A percentile compares a stretch with the other conserved stretches of the same genome.
Evolutionary conservation across 192 early-diverging fungal genomes (phyloP).

Genomic region (Pecoramyces ruminantium): DNA sequence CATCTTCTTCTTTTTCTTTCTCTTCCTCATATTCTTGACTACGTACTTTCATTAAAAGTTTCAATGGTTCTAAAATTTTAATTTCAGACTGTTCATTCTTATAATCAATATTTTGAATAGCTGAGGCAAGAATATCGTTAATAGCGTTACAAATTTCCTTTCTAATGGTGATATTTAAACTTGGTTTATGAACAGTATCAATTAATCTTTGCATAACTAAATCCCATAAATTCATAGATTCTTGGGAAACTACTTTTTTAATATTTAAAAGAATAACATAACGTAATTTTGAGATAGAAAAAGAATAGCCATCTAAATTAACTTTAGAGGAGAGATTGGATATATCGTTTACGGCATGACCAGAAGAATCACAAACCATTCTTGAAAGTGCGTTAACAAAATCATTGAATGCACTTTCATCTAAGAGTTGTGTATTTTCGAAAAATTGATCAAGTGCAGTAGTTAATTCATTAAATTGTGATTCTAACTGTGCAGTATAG

Average conservation of each 20-base stretch:
- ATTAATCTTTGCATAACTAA: constrained; percentile 12
- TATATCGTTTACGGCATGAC: constrained; percentile 22
- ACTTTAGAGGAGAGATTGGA: not conserved
- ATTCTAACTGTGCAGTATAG: not conserved
- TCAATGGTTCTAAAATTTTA: constrained; percentile 43
- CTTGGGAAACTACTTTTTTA: not conserved
- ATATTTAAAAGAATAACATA: not conserved
- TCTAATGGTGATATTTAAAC: constrained; percentile 40
- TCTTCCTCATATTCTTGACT: constrained; percentile 13
- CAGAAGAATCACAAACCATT: constrained; percentile 45
- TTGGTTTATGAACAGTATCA: constrained; percentile 44
- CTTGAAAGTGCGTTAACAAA: constrained; percentile 1
- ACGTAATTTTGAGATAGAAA: not conserved
- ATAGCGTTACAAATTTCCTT: constrained; percentile 60
- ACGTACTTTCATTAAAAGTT: constrained; percentile 43
- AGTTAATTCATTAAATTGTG: not conserved
- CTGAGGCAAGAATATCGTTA: constrained; percentile 53
- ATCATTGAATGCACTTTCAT: not conserved
- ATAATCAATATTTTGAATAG: constrained; percentile 40
- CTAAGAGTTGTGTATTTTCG: not conserved
- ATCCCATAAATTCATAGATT: not conserved
- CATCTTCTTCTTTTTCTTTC: not conserved
- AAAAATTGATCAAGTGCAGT: constrained; percentile 14
- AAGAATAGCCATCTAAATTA: not conserved
- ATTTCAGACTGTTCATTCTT: constrained; percentile 26